These are phyloP conservation scores for Yamadazyma diddensiae DNA, from an alignment of 1,139 yeast genomes.

Conservation along the genomic window DNA sequence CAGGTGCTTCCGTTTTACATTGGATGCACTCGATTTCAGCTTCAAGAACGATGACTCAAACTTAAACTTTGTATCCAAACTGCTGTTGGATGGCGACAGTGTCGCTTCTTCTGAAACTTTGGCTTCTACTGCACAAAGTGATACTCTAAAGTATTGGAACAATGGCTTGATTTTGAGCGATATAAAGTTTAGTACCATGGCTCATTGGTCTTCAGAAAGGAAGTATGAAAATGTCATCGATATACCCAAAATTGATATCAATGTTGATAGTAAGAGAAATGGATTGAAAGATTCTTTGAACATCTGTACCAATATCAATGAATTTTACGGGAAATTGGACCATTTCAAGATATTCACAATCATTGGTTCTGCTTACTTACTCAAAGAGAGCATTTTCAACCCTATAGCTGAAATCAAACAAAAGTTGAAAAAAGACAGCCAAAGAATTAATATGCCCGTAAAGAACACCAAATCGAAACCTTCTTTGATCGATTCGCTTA, in stretches of 20 bases:
- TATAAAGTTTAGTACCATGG: conserved; percentile 26
- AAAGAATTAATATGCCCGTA: background rate
- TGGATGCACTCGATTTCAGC: conserved; percentile 5
- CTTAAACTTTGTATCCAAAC: no score
- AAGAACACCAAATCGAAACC: background rate
- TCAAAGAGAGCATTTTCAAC: conserved; percentile 44
- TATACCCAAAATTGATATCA: conserved; percentile 19
- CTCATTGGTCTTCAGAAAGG: conserved; percentile 18
- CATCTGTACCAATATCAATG: conserved; percentile 26
- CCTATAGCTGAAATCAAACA: conserved; percentile 27
- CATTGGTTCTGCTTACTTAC: conserved; percentile 52
- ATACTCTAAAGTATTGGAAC: conserved; percentile 18
- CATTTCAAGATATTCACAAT: conserved; percentile 49
- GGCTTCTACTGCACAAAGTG: conserved; percentile 8
- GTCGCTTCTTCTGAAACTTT: conserved; percentile 26
- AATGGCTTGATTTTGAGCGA: conserved; percentile 13
- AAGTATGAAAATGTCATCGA: conserved; percentile 11
- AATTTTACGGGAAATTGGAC: conserved; percentile 39
- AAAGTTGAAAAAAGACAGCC: conserved; percentile 21
- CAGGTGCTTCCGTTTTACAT: conserved; percentile 19
- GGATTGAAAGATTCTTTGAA: conserved; percentile 21
- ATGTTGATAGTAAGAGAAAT: conserved; percentile 2
- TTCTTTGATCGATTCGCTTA: conserved; percentile 2
- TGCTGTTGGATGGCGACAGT: no score
- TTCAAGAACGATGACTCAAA: no score